Evolutionary conservation across 164 flowering plant genomes (phyloP), one percentile per base, ranked within the genome.

Genomic region (Stephania cephalantha): DNA sequence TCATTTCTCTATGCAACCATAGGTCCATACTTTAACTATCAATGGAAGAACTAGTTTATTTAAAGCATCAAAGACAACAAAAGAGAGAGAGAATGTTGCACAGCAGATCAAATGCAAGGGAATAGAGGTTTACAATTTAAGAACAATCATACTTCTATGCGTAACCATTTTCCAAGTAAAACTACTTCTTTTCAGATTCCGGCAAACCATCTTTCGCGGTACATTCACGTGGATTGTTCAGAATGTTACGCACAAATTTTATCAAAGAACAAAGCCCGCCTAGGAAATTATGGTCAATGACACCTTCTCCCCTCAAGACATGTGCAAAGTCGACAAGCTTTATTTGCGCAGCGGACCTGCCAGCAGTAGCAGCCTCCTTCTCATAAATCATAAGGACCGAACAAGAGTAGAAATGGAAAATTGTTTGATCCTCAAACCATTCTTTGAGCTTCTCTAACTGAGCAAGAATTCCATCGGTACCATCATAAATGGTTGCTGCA

Each of bases 281-380:
- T 35, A 35, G 82, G 81, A 95, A 94, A 79, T 95, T 95, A 78
- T 93, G 98, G 79, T 95, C 98, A 74, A 95, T 91, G 13, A 88
- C 85, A 70, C 95, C 97, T 66, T 75, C 66, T 4, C 89, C 97
- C 22, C 90, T 93, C 68, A 81, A 69, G 61, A 35, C 93, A 84
- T 95, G 99, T 1, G 97, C 95, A 75, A 95, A 95, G 84, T 93
- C 99, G 68, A 95, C 78, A 30, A 95, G 92, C 85, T 93, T 95
- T 44, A 93, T 81, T 76, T 78, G 83, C 9, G 91, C 82, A 63
- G 77, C 66, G 2, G 85, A 76, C 72, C 85, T 72, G 18, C 92
- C 88, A 17, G 79, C 46, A 71, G 78, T 68, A 3, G 75, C 77
- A 10, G 77, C 74, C 52, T 79, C 86, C 79, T 85, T 85, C 6